phyloP scores from a whole-genome alignment of 176 grass and related monocot species.

The Phoenix roebelenii region DNA sequence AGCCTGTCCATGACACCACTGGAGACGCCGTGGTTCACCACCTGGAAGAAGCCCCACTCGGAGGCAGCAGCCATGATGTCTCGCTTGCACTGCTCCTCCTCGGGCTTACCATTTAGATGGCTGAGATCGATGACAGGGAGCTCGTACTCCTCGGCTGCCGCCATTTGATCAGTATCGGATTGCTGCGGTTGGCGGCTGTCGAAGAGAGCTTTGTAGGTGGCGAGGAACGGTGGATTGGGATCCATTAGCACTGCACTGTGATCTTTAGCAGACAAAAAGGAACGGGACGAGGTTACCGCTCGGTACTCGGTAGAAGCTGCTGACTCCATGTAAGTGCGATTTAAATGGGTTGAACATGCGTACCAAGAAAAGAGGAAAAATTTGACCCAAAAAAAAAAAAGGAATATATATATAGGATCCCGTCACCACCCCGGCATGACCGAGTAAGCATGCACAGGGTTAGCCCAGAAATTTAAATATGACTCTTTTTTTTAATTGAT shows the following conservation, averaged over 20 bases:
- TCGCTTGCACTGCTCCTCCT: conserved; percentile 25
- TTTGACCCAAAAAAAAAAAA: too few species aligned
- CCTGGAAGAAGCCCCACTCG: conserved; percentile 86
- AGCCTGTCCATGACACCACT: conserved; percentile 26
- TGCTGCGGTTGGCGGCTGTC: background rate
- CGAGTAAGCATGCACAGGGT: too few species aligned
- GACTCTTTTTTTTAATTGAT: too few species aligned
- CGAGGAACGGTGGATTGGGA: background rate
- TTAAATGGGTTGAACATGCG: too few species aligned
- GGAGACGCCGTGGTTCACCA: conserved; percentile 50
- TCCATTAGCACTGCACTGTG: background rate
- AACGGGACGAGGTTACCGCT: background rate
- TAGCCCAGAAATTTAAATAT: too few species aligned
- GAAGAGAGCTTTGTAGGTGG: conserved; percentile 1
- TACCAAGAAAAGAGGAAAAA: too few species aligned
- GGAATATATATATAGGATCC: too few species aligned
- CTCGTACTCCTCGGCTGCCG: background rate
- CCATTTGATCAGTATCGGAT: too few species aligned
- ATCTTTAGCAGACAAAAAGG: background rate
- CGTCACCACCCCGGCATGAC: too few species aligned
- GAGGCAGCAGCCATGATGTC: conserved; percentile 45
- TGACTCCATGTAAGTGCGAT: too few species aligned
- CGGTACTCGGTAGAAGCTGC: too few species aligned
- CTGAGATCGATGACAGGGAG: conserved; percentile 42
- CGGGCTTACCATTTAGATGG: background rate